Base-by-base conservation (phyloP, 2,329 filamentous ascomycete genomes). In the Zopfia rhizophila region DNA sequence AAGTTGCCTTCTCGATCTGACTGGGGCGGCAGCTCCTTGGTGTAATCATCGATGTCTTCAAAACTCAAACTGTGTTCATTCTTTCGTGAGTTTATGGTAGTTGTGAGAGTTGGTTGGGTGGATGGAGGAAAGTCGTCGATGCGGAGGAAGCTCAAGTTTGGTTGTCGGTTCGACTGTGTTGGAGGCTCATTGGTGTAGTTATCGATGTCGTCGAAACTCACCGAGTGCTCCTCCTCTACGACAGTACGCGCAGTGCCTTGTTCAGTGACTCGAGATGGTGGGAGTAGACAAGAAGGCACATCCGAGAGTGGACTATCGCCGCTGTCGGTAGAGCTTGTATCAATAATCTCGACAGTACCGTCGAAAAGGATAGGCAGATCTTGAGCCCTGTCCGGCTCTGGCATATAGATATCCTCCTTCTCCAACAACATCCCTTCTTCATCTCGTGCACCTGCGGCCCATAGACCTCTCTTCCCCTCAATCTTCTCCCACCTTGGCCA, bases 381-480 rank as follows among this genome's bases (percentile, higher is more conserved):
- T 38, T 66, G 57, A 3, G 63, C 65, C 17, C 61, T 58, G 41
- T 68, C 66, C 7, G 65, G 63, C 25, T 65, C 61, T 1, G 64
- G 61, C 22, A 69, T 56, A 32, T 63, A 63, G 10, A 68, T 33
- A 21, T 58, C 53, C 18, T 56, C 46, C 11, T 60, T 53, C n/a
- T 66, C 58, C 1, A 72, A 51, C 30, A 69, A 44, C 3, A 55
- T 45, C 8, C 69, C 68, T 0, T 63, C 58, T 10, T 58, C 61
- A 45, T 71, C 66, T 45, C 70, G 53, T 4, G 66, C 45, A 17
- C 68, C 67, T 18, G 62, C 69, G 41, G 55, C 54, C 70, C 70
- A 73, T 4, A 73, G 42, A 3, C 51, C 48, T 22, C 55, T 57
- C 39, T 53, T 58, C 6, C 65, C 60, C 42, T 60, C 27, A 7